Evolutionary conservation across 768 basidiomycete genomes (phyloP), one percentile per base, ranked within the genome.

Genomic region (Boletus sensibilis): DNA sequence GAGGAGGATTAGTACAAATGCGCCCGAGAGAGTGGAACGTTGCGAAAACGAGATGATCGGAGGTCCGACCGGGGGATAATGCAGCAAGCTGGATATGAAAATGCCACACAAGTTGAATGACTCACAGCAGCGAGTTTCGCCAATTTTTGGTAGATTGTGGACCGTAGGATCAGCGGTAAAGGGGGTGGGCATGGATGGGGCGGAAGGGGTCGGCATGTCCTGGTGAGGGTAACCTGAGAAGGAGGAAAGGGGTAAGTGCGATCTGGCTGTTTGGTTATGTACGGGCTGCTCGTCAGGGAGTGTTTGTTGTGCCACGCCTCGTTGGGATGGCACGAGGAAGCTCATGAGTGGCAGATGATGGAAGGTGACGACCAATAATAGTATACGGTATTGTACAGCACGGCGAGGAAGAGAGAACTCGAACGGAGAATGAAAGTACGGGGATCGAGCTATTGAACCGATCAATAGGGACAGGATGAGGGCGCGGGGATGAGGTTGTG

Each of bases 71-170:
- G 37, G 52, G 34, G 55, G 42, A 52, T 50, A 49, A 61, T 49
- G 53, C 16, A 13, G 44, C 34, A 4, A 2, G 43, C 27, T 40
- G 58, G 23, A 55, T 50, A 66, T 59, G 57, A 46, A 56, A 37
- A 54, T 34, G 49, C 43, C 7, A 25, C 21, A 38, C 6, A 34
- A 46, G 41, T 20, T 31, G 48, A 57, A 55, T 29, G 56, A 82
- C 88, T 74, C 65, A 90, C 89, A 90, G 67, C 89, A 91, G 66
- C 88, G 84, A 59, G 85, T 87, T 67, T 88, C 80, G 59, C 86
- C 87, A 57, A 86, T 68, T 71, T 82, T 83, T 58, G 85, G 87
- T 34, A 82, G 68, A 41, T 63, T 33, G 55, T 65, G 67, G 34
- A 68, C 38, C 12, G 72, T 35, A 35, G 75, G 74, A 75, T 80